Percentiles rank a stretch among this genome's conserved stretches.
phyloP scores from a whole-genome alignment of 441 rosid genomes.

The Arabidopsis lyrata region DNA sequence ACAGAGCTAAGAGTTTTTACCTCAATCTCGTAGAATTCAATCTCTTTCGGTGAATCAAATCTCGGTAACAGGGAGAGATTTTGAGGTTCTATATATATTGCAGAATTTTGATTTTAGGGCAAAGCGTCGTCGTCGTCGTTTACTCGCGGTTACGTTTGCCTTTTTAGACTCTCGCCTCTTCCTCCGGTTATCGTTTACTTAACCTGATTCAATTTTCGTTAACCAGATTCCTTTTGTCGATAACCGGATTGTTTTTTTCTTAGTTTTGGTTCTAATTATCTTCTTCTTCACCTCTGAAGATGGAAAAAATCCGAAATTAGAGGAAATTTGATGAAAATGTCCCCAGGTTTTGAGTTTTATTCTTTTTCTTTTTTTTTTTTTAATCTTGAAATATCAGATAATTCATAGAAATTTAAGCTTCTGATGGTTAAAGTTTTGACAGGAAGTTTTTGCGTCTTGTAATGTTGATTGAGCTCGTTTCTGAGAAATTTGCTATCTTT shows the following conservation, averaged over 20 bases:
- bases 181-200: conserved; percentile 14
- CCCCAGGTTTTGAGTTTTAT: conserved; percentile 5
- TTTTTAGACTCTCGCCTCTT: neutral
- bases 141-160: conserved; percentile 29
- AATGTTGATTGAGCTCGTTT: conserved; percentile 15
- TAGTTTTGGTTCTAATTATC: neutral
- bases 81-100: too few relatives aligned
- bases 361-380: too few relatives aligned
- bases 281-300: neutral
- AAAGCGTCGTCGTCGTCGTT: neutral
- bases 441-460: conserved; percentile 9
- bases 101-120: conserved; percentile 18
- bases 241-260: neutral
- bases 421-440: conserved; percentile 16
- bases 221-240: conserved; percentile 20
- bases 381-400: neutral
- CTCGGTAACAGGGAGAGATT: too few relatives aligned
- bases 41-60: too few relatives aligned
- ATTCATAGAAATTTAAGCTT: neutral
- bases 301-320: neutral
- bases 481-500: neutral
- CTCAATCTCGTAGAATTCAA: too few relatives aligned
- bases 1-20: too few relatives aligned
- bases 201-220: conserved; percentile 6
- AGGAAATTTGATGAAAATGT: neutral